Evolutionary conservation across 1,284 basidiomycete species (phyloP).

Genomic region (Phellopilus nigrolimitatus): DNA sequence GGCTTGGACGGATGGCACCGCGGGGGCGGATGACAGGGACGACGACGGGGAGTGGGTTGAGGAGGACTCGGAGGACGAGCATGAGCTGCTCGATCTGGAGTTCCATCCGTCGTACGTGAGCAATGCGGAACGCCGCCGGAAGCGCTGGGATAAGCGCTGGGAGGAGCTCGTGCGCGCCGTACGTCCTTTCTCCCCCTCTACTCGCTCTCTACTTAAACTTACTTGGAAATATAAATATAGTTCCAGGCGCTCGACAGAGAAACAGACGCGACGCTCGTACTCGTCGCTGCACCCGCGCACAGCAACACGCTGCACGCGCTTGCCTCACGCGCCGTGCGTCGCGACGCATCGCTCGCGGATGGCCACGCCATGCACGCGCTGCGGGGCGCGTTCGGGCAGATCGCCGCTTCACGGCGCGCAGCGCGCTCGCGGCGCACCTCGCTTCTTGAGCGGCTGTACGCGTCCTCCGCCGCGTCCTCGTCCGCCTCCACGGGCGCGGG

Average conservation of each 20-base stretch:
- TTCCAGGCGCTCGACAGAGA: slow-evolving; percentile 74
- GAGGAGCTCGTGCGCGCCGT: slow-evolving; percentile 68
- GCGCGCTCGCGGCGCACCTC: slow-evolving; percentile 39
- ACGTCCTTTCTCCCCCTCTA: slow-evolving; percentile 24
- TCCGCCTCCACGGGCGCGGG: too few species aligned
- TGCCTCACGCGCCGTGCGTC: slow-evolving; percentile 62
- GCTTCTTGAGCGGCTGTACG: slow-evolving; percentile 51
- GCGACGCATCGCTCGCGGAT: slow-evolving; percentile 41
- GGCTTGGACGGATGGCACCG: slow-evolving; percentile 33
- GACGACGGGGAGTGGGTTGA: slow-evolving; percentile 67
- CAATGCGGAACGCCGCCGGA: slow-evolving; percentile 58
- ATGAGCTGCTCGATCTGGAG: slow-evolving; percentile 68
- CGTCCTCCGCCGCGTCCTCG: slow-evolving; percentile 37
- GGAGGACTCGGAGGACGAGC: slow-evolving; percentile 65
- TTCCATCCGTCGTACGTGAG: slow-evolving; percentile 68
- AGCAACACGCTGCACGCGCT: slow-evolving; percentile 56
- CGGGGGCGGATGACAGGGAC: slow-evolving; percentile 32
- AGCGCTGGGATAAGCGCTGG: slow-evolving; percentile 71
- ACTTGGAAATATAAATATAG: slow-evolving; percentile 33
- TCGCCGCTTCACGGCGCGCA: slow-evolving; percentile 52
- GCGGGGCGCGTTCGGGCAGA: slow-evolving; percentile 49
- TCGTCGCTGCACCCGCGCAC: slow-evolving; percentile 70
- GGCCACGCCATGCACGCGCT: slow-evolving; percentile 48
- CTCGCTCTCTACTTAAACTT: slow-evolving; percentile 10
- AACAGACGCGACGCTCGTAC: slow-evolving; percentile 69